Evolutionary conservation across 331 rosid species (phyloP).

Genomic region (Arachis monticola): DNA sequence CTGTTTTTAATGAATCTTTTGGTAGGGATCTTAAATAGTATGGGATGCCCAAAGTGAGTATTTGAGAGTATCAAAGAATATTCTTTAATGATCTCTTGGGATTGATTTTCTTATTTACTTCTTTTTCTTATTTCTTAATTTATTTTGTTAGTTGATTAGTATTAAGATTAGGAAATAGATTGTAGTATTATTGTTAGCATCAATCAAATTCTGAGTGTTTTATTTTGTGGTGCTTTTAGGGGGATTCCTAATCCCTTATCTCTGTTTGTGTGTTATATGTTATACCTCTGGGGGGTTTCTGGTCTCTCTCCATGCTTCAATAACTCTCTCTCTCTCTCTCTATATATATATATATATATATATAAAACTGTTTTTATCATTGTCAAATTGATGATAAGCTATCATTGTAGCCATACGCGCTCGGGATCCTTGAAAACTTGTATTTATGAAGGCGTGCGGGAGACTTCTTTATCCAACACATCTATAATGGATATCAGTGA

Average conservation of each 20-base stretch:
- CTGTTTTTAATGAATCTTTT: slow-evolving; percentile 12
- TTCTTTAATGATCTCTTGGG: no score
- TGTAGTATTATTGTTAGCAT: no score
- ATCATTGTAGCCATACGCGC: slow-evolving; percentile 69
- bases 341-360: no score
- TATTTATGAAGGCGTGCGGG: slow-evolving; percentile 85
- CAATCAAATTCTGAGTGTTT: no score
- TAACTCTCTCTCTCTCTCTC: background rate
- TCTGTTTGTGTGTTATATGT: background rate
- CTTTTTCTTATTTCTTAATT: no score
- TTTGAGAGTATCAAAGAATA: no score
- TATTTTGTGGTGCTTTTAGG: background rate
- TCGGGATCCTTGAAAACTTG: slow-evolving; percentile 81
- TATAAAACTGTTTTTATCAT: slow-evolving; percentile 30
- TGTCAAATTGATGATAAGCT: slow-evolving; percentile 45
- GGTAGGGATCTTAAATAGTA: no score
- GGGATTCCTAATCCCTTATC: slow-evolving; percentile 7
- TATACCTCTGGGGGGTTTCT: no score
- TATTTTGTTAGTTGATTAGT: no score
- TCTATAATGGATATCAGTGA: slow-evolving; percentile 64
- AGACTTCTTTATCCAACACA: slow-evolving; percentile 62
- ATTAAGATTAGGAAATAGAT: no score
- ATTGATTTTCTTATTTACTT: no score
- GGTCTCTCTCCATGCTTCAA: slow-evolving; percentile 8
- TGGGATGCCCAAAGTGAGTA: no score